A percentile compares a stretch with the other conserved stretches of the same genome.
Evolutionary conservation across 2,329 filamentous ascomycete species (phyloP).

Genomic region (Trichophyton benhamiae): DNA sequence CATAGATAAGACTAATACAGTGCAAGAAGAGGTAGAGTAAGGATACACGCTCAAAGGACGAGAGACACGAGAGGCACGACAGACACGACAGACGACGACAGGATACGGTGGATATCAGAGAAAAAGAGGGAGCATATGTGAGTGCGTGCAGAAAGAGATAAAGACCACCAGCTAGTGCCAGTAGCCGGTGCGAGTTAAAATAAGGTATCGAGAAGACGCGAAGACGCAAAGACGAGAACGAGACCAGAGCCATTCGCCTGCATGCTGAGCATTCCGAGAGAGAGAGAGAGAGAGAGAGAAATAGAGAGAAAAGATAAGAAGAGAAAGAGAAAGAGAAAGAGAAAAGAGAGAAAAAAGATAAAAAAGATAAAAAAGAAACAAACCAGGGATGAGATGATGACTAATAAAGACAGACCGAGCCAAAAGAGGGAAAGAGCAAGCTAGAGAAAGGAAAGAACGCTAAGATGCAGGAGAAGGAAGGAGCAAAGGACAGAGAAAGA

Average conservation of each 20-base stretch:
- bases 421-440: no score
- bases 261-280: conserved; percentile 15
- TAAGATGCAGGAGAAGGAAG: conserved; percentile 17
- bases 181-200: neutral
- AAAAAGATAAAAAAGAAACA: conserved; percentile 1
- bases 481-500: conserved; percentile 4
- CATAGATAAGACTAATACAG: no score
- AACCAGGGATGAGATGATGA: neutral
- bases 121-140: no score
- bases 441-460: conserved; percentile 9
- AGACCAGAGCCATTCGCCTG: conserved; percentile 14
- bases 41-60: no score
- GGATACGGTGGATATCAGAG: no score
- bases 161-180: neutral
- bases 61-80: no score
- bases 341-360: neutral
- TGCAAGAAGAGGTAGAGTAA: no score
- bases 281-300: neutral
- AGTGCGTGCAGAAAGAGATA: neutral
- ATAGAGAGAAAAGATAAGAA: conserved; percentile 6
- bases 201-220: neutral
- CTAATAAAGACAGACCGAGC: no score
- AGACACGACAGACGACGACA: no score
- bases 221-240: neutral
- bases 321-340: conserved; percentile 4